phyloP scores from a whole-genome alignment of 768 basidiomycete species.

The Boletellus ananas region DNA sequence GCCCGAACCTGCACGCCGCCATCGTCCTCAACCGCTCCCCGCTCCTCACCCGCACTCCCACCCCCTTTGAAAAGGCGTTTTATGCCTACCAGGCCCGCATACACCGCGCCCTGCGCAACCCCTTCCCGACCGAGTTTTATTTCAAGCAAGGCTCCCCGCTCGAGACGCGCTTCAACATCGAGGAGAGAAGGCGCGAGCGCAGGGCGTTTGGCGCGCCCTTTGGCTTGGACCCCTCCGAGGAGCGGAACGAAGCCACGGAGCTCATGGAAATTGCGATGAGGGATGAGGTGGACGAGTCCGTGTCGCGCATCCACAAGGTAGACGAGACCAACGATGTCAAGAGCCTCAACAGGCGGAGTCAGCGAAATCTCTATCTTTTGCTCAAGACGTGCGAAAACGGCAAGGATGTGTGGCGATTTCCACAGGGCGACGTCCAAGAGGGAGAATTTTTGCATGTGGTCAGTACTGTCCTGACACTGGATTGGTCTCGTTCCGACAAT shows the following conservation, averaged over 20 bases:
- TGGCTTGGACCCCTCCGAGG: constrained; percentile 39
- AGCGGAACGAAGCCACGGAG: constrained; percentile 45
- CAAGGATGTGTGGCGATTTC: constrained; percentile 75
- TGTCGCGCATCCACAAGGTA: constrained; percentile 57
- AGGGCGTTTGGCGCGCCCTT: constrained; percentile 70
- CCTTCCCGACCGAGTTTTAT: constrained; percentile 87
- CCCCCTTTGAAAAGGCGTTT: constrained; percentile 74
- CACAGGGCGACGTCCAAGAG: constrained; percentile 57
- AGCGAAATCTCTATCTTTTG: constrained; percentile 87
- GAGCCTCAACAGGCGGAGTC: constrained; percentile 77
- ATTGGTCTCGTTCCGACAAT: background rate
- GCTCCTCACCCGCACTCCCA: constrained; percentile 65
- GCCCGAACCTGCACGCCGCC: constrained; percentile 51
- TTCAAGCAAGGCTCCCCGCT: constrained; percentile 89
- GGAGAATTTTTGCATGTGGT: constrained; percentile 80
- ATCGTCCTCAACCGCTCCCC: constrained; percentile 78
- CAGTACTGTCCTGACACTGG: constrained; percentile 14
- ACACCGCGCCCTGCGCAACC: constrained; percentile 80
- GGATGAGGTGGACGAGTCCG: constrained; percentile 57
- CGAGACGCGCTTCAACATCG: constrained; percentile 72
- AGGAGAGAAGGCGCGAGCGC: constrained; percentile 69
- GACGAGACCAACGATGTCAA: constrained; percentile 59
- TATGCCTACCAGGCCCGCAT: constrained; percentile 82
- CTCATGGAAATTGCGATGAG: constrained; percentile 57
- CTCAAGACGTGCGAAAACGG: constrained; percentile 48